Conservation (phyloP, 768 basidiomycete genomes). For the Neoboletus magnificus region DNA sequence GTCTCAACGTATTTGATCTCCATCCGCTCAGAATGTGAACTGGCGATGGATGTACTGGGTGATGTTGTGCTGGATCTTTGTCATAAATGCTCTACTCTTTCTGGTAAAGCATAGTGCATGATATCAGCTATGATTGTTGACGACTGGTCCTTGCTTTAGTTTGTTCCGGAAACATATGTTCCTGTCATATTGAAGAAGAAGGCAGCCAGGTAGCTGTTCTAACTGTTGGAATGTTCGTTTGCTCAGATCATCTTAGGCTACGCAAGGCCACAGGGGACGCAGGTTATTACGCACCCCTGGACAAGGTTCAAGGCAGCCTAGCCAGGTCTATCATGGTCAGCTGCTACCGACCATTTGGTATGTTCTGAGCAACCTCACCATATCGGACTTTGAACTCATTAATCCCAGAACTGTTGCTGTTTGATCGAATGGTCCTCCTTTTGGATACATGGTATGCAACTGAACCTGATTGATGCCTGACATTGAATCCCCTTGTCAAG, state of each 20-base stretch:
- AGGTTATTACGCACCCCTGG: constrained; percentile 57
- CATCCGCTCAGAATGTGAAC: constrained; percentile 39
- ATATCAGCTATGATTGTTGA: not conserved
- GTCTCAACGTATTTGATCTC: constrained; percentile 1
- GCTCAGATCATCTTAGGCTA: constrained; percentile 29
- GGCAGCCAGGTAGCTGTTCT: constrained; percentile 43
- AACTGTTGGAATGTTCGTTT: not conserved
- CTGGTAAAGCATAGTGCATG: constrained; percentile 36
- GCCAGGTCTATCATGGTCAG: constrained; percentile 49
- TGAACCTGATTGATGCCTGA: not conserved
- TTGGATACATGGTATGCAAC: constrained; percentile 61
- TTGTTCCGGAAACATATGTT: constrained; percentile 70
- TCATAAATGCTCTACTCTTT: constrained; percentile 49
- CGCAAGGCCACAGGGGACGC: constrained; percentile 54
- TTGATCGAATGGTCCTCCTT: constrained; percentile 74
- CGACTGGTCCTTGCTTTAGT: constrained; percentile 28
- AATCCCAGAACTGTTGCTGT: constrained; percentile 51
- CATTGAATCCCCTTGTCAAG: constrained; percentile 18
- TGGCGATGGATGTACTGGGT: constrained; percentile 83
- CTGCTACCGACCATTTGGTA: constrained; percentile 71
- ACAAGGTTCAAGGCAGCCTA: constrained; percentile 46
- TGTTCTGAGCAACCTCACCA: constrained; percentile 20
- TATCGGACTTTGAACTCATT: not conserved
- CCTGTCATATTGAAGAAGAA: constrained; percentile 61
- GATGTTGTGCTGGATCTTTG: constrained; percentile 64